A percentile compares a stretch with the other conserved stretches of the same genome.
Evolutionary conservation across 2,329 filamentous ascomycete genomes (phyloP).

Genomic region (Cladosporium sphaerospermum): DNA sequence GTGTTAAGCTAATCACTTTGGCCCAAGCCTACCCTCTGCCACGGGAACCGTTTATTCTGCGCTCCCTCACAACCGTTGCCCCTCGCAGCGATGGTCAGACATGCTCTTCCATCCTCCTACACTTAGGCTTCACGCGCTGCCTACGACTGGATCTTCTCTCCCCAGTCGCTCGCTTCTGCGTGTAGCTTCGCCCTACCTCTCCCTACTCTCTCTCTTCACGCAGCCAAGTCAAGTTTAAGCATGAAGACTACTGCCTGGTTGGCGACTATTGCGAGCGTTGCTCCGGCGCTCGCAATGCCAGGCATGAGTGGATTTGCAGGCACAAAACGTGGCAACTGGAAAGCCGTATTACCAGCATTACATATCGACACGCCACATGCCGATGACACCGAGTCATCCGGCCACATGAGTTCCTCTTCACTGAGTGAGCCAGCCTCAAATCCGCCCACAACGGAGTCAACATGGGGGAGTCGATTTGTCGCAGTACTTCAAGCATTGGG

Average conservation of each 20-base stretch:
- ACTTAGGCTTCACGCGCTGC: slow-evolving; percentile 2
- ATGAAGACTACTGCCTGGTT: slow-evolving; percentile 11
- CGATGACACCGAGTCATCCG: slow-evolving; percentile 6
- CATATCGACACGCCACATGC: slow-evolving; percentile 3
- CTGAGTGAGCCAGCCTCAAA: slow-evolving; percentile 12
- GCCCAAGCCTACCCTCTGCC: slow-evolving; percentile 1
- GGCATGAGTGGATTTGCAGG: slow-evolving; percentile 11
- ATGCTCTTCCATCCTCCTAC: slow-evolving; percentile 6
- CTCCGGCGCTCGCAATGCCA: slow-evolving; percentile 12
- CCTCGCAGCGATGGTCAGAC: slow-evolving; percentile 6
- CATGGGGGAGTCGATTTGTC: slow-evolving; percentile 7
- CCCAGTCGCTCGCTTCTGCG: slow-evolving; percentile 11
- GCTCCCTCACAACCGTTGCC: slow-evolving; percentile 5
- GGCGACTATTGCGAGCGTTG: slow-evolving; percentile 10
- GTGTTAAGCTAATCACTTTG: slow-evolving; percentile 2
- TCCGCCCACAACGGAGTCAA: slow-evolving; percentile 12
- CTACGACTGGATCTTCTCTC: slow-evolving; percentile 1
- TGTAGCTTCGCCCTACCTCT: slow-evolving; percentile 11
- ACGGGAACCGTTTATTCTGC: slow-evolving; percentile 1
- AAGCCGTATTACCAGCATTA: slow-evolving; percentile 1
- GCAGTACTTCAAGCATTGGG: slow-evolving; percentile 4
- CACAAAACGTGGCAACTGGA: slow-evolving; percentile 10
- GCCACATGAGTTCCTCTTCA: slow-evolving; percentile 9
- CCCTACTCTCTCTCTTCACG: slow-evolving; percentile 5
- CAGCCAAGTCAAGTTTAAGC: slow-evolving; percentile 8